A percentile compares a stretch with the other conserved stretches of the same genome.
These are phyloP conservation scores for Sporothrix protearum DNA, from an alignment of 2,329 filamentous ascomycete species.

Conservation along the genomic window DNA sequence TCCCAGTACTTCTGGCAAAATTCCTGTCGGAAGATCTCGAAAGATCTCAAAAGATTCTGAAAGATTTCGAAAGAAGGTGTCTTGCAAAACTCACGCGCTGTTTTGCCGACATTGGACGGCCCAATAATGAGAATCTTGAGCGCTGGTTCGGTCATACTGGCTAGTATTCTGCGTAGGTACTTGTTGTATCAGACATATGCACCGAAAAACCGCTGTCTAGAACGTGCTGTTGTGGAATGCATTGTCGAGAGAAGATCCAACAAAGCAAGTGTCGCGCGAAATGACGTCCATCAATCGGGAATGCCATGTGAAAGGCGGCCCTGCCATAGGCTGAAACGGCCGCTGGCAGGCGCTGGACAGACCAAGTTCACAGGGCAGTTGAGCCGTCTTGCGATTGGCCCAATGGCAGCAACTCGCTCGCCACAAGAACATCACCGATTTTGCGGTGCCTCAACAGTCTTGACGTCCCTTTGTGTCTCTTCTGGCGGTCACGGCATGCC, in stretches of 20 bases:
- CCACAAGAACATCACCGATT: not conserved
- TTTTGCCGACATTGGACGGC: slow-evolving; percentile 54
- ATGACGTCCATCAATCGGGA: slow-evolving; percentile 6
- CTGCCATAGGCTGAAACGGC: not conserved
- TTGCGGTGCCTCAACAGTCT: not conserved
- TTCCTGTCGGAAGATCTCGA: not conserved
- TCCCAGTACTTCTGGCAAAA: not conserved
- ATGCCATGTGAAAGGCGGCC: slow-evolving; percentile 7
- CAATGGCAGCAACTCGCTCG: not conserved
- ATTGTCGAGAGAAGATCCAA: not conserved
- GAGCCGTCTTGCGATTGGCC: not conserved
- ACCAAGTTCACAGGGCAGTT: not conserved
- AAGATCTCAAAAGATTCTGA: too few relatives aligned
- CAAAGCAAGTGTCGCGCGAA: not conserved
- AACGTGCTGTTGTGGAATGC: not conserved
- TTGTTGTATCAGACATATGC: not conserved
- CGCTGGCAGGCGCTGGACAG: not conserved
- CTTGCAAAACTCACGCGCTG: slow-evolving; percentile 44
- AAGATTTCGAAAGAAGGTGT: not conserved
- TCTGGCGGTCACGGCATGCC: not conserved
- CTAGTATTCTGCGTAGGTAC: not conserved
- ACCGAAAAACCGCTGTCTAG: not conserved
- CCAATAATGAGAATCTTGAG: slow-evolving; percentile 56
- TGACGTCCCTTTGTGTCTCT: not conserved
- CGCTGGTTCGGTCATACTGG: slow-evolving; percentile 40